Percentiles rank a stretch among this genome's conserved stretches.
phyloP scores from a whole-genome alignment of 495 filamentous ascomycete species.

The Penicillium alfredii region DNA sequence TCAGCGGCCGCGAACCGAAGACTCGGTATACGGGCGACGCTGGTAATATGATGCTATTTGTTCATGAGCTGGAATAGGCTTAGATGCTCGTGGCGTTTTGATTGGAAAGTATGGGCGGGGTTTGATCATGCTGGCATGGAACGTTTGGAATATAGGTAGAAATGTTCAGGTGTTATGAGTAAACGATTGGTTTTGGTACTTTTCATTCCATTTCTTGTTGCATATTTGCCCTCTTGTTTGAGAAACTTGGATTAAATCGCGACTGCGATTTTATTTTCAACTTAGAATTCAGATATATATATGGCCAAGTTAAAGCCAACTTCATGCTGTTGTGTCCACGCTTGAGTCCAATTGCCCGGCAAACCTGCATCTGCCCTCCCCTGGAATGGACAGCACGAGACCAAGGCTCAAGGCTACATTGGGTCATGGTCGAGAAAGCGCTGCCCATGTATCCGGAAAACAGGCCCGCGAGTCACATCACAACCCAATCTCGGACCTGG shows the following conservation, averaged over 20 bases:
- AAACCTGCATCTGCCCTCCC: too few species aligned
- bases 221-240: not conserved
- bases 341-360: too few species aligned
- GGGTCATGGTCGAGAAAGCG: not conserved
- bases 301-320: too few species aligned
- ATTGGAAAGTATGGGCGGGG: too few species aligned
- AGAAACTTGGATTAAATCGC: too few species aligned
- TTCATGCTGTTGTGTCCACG: too few species aligned
- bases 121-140: too few species aligned
- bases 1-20: constrained; percentile 24
- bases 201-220: constrained; percentile 4
- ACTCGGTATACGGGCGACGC: constrained; percentile 42
- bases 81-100: not conserved
- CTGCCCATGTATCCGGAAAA: constrained; percentile 6
- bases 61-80: not conserved
- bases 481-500: not conserved
- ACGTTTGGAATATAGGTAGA: too few species aligned
- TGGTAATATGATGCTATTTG: constrained; percentile 28
- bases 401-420: constrained; percentile 1
- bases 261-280: too few species aligned
- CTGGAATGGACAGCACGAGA: too few species aligned
- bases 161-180: too few species aligned
- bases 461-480: constrained; percentile 19
- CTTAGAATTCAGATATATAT: too few species aligned
- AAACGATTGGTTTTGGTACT: not conserved